phyloP scores from a whole-genome alignment of 2,329 filamentous ascomycete genomes.

The Mariannaea elegans region DNA sequence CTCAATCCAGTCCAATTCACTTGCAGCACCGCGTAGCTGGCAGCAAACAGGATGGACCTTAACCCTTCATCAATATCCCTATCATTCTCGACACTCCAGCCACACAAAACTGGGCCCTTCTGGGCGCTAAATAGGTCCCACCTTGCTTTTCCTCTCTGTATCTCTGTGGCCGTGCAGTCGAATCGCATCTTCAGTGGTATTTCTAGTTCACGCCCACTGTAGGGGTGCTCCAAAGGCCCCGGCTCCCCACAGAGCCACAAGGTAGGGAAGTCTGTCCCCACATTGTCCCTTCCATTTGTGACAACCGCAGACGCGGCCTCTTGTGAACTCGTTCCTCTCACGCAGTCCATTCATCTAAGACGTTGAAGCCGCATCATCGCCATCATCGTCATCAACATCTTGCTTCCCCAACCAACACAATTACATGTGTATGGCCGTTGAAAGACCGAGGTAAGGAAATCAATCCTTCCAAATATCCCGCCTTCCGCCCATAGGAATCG shows the following conservation, averaged over 20 bases:
- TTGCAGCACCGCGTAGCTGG: constrained; percentile 9
- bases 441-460: background rate
- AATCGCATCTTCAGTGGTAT: background rate
- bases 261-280: background rate
- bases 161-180: constrained; percentile 12
- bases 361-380: constrained; percentile 25
- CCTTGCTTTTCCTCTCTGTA: background rate
- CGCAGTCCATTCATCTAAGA: constrained; percentile 21
- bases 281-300: constrained; percentile 11
- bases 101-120: constrained; percentile 7
- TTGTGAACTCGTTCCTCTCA: constrained; percentile 30
- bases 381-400: background rate
- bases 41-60: background rate
- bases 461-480: background rate
- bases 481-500: background rate
- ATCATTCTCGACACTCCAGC: constrained; percentile 12
- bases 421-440: background rate
- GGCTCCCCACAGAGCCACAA: background rate
- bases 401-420: background rate
- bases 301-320: constrained; percentile 35
- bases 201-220: constrained; percentile 10
- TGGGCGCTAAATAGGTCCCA: constrained; percentile 9
- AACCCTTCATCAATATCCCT: constrained; percentile 10
- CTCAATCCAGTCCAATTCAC: background rate
- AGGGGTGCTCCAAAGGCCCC: constrained; percentile 1